These are phyloP conservation scores for Xylaria grammica DNA, from an alignment of 495 filamentous ascomycete species.

Conservation along the genomic window DNA sequence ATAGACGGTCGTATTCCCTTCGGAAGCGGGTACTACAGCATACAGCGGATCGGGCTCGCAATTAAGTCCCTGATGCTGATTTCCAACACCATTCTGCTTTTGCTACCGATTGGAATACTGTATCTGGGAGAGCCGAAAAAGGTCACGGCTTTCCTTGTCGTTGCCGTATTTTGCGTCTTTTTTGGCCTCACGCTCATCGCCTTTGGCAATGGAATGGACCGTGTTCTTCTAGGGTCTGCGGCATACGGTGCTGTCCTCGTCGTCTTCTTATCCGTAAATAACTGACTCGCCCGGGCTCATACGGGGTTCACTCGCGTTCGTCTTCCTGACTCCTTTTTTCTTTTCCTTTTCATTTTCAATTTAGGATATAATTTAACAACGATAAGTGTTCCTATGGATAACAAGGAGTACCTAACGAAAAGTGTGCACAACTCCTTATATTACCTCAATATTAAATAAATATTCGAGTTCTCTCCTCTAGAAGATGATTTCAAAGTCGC, in stretches of 20 bases:
- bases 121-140: background rate
- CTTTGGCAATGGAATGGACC: background rate
- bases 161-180: background rate
- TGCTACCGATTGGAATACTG: background rate
- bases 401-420: too few relatives aligned
- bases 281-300: too few relatives aligned
- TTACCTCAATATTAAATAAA: too few relatives aligned
- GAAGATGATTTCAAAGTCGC: too few relatives aligned
- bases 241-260: conserved; percentile 8
- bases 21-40: background rate
- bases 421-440: too few relatives aligned
- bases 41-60: background rate
- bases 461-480: too few relatives aligned
- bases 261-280: background rate
- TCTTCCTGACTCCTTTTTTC: too few relatives aligned
- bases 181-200: background rate
- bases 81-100: background rate
- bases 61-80: background rate
- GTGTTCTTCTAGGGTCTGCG: background rate
- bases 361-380: too few relatives aligned
- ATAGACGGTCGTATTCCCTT: background rate
- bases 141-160: background rate
- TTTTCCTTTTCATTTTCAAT: too few relatives aligned
- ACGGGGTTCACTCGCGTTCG: too few relatives aligned
- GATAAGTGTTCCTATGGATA: too few relatives aligned